These are phyloP conservation scores for Serendipita sp. DNA, from an alignment of 768 basidiomycete genomes.

Conservation along the genomic window DNA sequence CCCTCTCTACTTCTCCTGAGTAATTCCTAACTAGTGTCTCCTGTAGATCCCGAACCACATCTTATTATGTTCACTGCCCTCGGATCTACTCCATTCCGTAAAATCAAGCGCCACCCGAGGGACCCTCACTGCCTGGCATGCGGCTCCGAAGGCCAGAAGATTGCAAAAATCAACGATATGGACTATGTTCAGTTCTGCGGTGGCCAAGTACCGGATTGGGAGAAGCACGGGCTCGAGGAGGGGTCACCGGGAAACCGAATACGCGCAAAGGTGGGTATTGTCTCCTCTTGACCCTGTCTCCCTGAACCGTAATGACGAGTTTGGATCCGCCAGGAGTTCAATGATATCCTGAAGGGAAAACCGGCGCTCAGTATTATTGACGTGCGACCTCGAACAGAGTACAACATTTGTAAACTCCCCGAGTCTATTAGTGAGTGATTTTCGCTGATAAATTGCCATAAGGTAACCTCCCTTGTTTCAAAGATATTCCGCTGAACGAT, in stretches of 20 bases:
- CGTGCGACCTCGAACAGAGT: slow-evolving; percentile 65
- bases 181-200: slow-evolving; percentile 87
- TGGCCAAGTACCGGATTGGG: slow-evolving; percentile 52
- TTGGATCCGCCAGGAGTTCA: not conserved
- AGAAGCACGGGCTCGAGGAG: slow-evolving; percentile 31
- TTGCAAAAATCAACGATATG: slow-evolving; percentile 31
- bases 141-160: slow-evolving; percentile 33
- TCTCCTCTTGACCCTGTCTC: not conserved
- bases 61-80: slow-evolving; percentile 66
- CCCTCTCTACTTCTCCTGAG: slow-evolving; percentile 10
- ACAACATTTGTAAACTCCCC: slow-evolving; percentile 70
- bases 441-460: too few relatives aligned
- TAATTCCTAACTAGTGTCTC: not conserved
- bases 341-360: not conserved
- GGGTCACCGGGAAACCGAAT: slow-evolving; percentile 29
- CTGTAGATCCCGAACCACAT: slow-evolving; percentile 42
- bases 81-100: slow-evolving; percentile 55
- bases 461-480: not conserved
- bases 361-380: slow-evolving; percentile 46
- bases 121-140: slow-evolving; percentile 65
- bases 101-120: slow-evolving; percentile 60
- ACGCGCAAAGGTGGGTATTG: slow-evolving; percentile 23
- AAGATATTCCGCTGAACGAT: slow-evolving; percentile 59
- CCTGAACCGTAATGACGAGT: too few relatives aligned
- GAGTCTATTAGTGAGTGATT: slow-evolving; percentile 47